Percentiles rank a stretch among this genome's conserved stretches.
Evolutionary conservation across 2,329 filamentous ascomycete genomes (phyloP).

Genomic region (Aspergillus quadrilineatus): DNA sequence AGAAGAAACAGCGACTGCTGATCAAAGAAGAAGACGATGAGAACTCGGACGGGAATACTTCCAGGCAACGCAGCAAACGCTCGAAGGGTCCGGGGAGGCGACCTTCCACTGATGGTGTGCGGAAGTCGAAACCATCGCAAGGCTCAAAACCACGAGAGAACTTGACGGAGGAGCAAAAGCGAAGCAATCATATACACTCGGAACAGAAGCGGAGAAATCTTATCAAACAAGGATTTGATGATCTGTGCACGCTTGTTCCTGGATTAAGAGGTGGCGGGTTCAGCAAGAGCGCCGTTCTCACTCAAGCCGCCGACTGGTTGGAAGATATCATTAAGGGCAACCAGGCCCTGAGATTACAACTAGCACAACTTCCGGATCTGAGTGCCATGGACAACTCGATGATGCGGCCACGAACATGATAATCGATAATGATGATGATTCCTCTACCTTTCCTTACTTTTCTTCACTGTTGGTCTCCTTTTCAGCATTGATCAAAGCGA

Average conservation of each 20-base stretch:
- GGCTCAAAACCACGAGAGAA: conserved; percentile 54
- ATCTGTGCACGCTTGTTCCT: conserved; percentile 74
- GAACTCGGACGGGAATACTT: conserved; percentile 36
- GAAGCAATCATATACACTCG: conserved; percentile 81
- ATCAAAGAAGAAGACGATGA: conserved; percentile 45
- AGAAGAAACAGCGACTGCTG: conserved; percentile 32
- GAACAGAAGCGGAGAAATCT: conserved; percentile 82
- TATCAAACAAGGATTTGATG: conserved; percentile 79
- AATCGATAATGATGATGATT: conserved; percentile 24
- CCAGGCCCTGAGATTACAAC: conserved; percentile 55
- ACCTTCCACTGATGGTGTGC: conserved; percentile 38
- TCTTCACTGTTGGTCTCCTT: neutral
- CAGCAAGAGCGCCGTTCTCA: conserved; percentile 78
- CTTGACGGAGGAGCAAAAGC: conserved; percentile 74
- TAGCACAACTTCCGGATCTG: conserved; percentile 55
- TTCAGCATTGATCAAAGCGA: conserved; percentile 19
- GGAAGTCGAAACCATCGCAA: conserved; percentile 33
- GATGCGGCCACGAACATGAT: conserved; percentile 33
- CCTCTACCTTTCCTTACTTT: neutral
- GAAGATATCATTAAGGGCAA: conserved; percentile 71
- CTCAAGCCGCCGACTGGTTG: conserved; percentile 75
- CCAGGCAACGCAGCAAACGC: conserved; percentile 46
- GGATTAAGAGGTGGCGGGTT: conserved; percentile 71
- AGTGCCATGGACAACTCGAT: conserved; percentile 39
- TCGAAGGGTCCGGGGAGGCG: conserved; percentile 45